phyloP scores from a whole-genome alignment of 352 stramenopile species.

The Phytophthora cryptogea region DNA sequence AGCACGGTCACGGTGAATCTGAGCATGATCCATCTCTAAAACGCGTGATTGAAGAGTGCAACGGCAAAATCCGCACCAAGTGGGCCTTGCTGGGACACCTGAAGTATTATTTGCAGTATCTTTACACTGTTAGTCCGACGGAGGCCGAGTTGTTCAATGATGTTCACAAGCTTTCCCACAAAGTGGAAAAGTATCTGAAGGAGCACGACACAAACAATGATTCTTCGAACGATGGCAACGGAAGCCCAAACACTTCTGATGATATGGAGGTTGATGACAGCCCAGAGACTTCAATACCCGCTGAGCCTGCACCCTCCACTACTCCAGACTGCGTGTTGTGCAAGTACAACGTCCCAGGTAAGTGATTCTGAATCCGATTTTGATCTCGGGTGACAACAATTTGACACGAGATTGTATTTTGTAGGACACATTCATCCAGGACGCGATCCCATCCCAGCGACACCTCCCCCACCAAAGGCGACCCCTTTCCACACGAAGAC shows the following conservation, averaged over 20 bases:
- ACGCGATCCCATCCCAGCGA: constrained; percentile 33
- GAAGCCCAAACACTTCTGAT: constrained; percentile 23
- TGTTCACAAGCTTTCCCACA: constrained; percentile 46
- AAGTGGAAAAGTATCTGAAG: constrained; percentile 49
- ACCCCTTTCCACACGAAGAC: constrained; percentile 33
- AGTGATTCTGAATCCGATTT: background rate
- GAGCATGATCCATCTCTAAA: constrained; percentile 31
- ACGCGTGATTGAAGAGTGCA: constrained; percentile 44
- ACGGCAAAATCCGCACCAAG: constrained; percentile 55
- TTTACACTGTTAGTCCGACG: constrained; percentile 70
- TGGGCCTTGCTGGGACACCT: constrained; percentile 59
- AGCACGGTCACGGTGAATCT: constrained; percentile 23
- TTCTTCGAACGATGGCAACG: constrained; percentile 12
- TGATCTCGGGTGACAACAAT: background rate
- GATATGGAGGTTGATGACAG: constrained; percentile 29
- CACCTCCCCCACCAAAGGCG: constrained; percentile 10
- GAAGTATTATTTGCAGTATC: constrained; percentile 77
- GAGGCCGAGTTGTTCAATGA: constrained; percentile 71
- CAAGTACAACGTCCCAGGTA: constrained; percentile 81
- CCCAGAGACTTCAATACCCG: constrained; percentile 10
- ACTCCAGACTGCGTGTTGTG: constrained; percentile 63
- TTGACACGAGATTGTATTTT: background rate
- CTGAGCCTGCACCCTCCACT: constrained; percentile 15
- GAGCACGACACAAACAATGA: constrained; percentile 10
- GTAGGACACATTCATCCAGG: constrained; percentile 74